phyloP scores from a whole-genome alignment of 257 asterid genomes.

The Ligustrum vulgare region DNA sequence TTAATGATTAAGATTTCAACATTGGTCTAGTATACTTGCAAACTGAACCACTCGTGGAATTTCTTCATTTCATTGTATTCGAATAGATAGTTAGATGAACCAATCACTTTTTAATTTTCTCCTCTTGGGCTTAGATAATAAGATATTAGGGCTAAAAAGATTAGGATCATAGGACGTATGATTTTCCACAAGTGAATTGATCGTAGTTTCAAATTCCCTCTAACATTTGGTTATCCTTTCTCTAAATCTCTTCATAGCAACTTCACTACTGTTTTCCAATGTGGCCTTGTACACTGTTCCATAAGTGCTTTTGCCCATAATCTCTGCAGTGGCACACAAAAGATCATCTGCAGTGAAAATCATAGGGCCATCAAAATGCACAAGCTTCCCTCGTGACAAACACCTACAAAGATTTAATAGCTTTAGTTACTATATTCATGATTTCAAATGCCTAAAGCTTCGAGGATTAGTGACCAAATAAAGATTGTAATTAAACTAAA shows the following conservation, averaged over 20 bases:
- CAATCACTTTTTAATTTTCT: too few species aligned
- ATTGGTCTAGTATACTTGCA: too few species aligned
- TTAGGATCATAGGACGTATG: constrained; percentile 82
- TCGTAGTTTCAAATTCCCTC: constrained; percentile 78
- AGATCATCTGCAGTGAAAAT: constrained; percentile 52
- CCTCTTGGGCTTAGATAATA: constrained; percentile 94
- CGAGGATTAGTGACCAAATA: neutral
- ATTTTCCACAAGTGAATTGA: constrained; percentile 72
- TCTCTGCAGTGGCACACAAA: constrained; percentile 57
- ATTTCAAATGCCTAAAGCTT: neutral
- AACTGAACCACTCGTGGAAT: too few species aligned
- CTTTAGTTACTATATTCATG: too few species aligned
- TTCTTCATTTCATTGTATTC: too few species aligned
- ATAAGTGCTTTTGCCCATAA: constrained; percentile 58
- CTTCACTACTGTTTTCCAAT: constrained; percentile 49
- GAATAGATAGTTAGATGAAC: too few species aligned
- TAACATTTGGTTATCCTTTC: constrained; percentile 53
- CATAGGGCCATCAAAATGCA: constrained; percentile 52
- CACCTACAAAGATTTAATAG: too few species aligned
- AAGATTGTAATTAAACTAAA: neutral
- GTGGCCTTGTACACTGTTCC: constrained; percentile 57
- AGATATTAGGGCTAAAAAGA: constrained; percentile 84
- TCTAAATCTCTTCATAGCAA: constrained; percentile 59
- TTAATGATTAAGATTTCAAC: too few species aligned
- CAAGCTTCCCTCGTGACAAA: constrained; percentile 44